Evolutionary conservation across 169 alveolate species (phyloP).

Genomic region (Babesia gibsoni): DNA sequence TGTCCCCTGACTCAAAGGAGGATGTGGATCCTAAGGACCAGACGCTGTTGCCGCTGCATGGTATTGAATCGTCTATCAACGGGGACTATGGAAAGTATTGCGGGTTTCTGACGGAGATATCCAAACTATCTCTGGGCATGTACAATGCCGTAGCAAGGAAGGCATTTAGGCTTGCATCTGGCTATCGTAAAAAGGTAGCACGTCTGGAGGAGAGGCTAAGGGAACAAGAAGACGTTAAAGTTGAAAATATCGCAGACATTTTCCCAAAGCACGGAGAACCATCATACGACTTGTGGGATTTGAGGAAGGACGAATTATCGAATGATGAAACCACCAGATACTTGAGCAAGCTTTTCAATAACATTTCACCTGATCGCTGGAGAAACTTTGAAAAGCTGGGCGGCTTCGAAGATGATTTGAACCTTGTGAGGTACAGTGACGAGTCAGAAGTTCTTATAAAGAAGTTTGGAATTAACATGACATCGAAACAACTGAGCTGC

Average conservation of each 20-base stretch:
- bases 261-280: slow-evolving; percentile 33
- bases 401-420: neutral
- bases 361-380: slow-evolving; percentile 11
- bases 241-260: neutral
- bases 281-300: slow-evolving; percentile 47
- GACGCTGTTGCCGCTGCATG: no score
- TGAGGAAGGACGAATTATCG: neutral
- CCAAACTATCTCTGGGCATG: slow-evolving; percentile 7
- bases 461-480: slow-evolving; percentile 54
- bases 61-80: no score
- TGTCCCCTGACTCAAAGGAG: no score
- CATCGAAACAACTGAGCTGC: slow-evolving; percentile 52
- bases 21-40: no score
- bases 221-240: neutral
- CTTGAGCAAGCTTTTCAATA: slow-evolving; percentile 24
- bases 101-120: neutral
- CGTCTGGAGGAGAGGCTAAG: slow-evolving; percentile 7
- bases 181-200: neutral
- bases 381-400: neutral
- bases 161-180: neutral
- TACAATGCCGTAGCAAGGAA: neutral
- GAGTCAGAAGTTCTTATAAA: slow-evolving; percentile 9
- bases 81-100: neutral
- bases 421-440: neutral
- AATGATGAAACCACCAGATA: neutral